Evolutionary conservation across 1,284 basidiomycete genomes (phyloP).

Genomic region (Heliocybe sulcata): DNA sequence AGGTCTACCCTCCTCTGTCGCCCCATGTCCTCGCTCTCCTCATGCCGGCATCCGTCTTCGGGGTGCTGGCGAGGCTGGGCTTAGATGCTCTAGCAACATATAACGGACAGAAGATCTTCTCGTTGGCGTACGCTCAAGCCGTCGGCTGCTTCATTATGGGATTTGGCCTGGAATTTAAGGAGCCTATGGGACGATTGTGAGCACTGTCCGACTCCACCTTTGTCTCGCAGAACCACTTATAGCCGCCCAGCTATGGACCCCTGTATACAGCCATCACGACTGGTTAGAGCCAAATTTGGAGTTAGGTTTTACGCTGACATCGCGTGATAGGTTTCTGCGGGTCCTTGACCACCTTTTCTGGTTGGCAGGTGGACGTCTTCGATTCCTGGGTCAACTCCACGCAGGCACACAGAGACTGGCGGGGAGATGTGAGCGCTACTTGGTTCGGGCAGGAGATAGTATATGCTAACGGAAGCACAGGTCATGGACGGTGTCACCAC

Average conservation of each 20-base stretch:
- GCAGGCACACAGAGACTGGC: slow-evolving; percentile 52
- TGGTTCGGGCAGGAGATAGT: slow-evolving; percentile 4
- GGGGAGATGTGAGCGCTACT: slow-evolving; percentile 65
- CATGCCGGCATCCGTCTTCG: slow-evolving; percentile 72
- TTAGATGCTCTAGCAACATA: slow-evolving; percentile 67
- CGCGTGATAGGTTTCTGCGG: slow-evolving; percentile 78
- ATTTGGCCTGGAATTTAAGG: slow-evolving; percentile 59
- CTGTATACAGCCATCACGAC: slow-evolving; percentile 87
- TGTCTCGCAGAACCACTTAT: slow-evolving; percentile 8
- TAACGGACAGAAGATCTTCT: slow-evolving; percentile 71
- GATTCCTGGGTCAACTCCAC: slow-evolving; percentile 76
- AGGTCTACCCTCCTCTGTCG: slow-evolving; percentile 52
- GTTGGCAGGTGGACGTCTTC: slow-evolving; percentile 91
- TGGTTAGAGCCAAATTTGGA: slow-evolving; percentile 33
- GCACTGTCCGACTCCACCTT: slow-evolving; percentile 21
- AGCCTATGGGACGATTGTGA: slow-evolving; percentile 69
- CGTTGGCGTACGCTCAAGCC: slow-evolving; percentile 84
- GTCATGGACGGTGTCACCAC: slow-evolving; percentile 83
- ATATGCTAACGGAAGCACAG: slow-evolving; percentile 31
- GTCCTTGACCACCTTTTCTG: slow-evolving; percentile 93
- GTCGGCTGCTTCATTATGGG: slow-evolving; percentile 94
- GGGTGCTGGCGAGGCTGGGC: slow-evolving; percentile 74
- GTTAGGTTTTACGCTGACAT: not conserved
- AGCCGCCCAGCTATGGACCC: slow-evolving; percentile 65
- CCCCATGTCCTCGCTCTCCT: slow-evolving; percentile 63